A percentile compares a stretch with the other conserved stretches of the same genome.
Conservation (phyloP, 345 rosid genomes). For the Syzygium oleosum region DNA sequence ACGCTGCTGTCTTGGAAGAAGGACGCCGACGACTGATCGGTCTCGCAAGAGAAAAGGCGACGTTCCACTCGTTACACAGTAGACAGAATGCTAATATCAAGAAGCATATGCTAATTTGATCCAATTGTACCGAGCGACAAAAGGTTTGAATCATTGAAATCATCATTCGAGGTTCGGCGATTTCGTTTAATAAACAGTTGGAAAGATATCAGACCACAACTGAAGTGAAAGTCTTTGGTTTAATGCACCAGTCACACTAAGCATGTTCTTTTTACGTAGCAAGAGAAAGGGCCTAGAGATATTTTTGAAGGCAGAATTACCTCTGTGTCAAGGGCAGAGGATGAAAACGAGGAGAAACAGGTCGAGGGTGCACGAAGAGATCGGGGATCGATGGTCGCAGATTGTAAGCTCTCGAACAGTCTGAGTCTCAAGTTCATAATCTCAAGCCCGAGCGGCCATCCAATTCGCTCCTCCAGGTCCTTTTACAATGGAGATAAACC, state of each 20-base stretch:
- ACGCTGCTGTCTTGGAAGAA: conserved; percentile 44
- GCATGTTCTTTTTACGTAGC: background rate
- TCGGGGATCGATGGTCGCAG: conserved; percentile 8
- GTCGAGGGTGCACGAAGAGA: conserved; percentile 4
- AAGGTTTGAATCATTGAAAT: background rate
- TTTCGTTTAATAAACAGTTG: background rate
- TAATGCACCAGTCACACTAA: background rate
- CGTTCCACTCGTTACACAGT: background rate
- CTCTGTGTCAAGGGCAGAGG: conserved; percentile 50
- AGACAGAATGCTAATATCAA: background rate
- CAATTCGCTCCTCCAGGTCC: conserved; percentile 28
- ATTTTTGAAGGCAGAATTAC: conserved; percentile 6
- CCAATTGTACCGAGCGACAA: background rate
- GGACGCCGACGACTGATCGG: conserved; percentile 37
- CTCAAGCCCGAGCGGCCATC: conserved; percentile 56
- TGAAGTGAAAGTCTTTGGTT: background rate
- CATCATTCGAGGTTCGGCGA: background rate
- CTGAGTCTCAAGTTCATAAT: conserved; percentile 31
- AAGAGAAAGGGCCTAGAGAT: background rate
- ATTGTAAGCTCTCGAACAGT: conserved; percentile 8
- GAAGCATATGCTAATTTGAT: background rate
- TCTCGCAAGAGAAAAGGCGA: background rate
- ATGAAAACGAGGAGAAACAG: conserved; percentile 39
- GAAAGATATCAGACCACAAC: background rate
- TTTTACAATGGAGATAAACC: conserved; percentile 3